Percentiles rank a stretch among this genome's conserved stretches.
phyloP scores from a whole-genome alignment of 2,329 filamentous ascomycete species.

The Paracoccidioides lutzii region DNA sequence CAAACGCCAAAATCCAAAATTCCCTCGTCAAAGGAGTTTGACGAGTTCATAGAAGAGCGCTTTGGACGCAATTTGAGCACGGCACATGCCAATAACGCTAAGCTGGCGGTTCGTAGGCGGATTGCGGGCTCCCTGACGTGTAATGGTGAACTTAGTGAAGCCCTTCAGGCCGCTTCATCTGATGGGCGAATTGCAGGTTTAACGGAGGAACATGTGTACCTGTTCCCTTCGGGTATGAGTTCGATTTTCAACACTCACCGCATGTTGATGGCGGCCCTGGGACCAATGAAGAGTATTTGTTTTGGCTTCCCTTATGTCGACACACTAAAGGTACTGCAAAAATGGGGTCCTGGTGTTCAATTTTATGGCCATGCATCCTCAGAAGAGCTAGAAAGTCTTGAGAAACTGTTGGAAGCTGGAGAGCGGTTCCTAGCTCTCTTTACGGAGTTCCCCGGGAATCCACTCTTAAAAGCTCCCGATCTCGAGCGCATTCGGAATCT shows the following conservation, averaged over 20 bases:
- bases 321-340: conserved; percentile 86
- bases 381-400: conserved; percentile 71
- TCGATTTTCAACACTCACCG: conserved; percentile 84
- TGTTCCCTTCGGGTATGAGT: conserved; percentile 87
- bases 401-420: conserved; percentile 54
- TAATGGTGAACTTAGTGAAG: conserved; percentile 53
- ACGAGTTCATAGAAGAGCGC: conserved; percentile 78
- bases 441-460: conserved; percentile 91
- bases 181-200: conserved; percentile 41
- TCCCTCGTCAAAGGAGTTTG: conserved; percentile 46
- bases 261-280: conserved; percentile 52
- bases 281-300: conserved; percentile 62
- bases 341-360: conserved; percentile 77
- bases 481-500: conserved; percentile 65
- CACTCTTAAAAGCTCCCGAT: conserved; percentile 73
- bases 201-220: conserved; percentile 73
- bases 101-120: conserved; percentile 68
- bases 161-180: conserved; percentile 33
- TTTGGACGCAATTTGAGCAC: conserved; percentile 85
- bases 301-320: conserved; percentile 98
- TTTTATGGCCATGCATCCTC: conserved; percentile 77
- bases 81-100: conserved; percentile 66
- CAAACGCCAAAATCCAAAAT: conserved; percentile 13
- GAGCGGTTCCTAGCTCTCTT: conserved; percentile 74
- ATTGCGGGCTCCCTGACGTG: conserved; percentile 76